Conservation (phyloP, 179 eudicot genomes). For the Dionaea muscipula region DNA sequence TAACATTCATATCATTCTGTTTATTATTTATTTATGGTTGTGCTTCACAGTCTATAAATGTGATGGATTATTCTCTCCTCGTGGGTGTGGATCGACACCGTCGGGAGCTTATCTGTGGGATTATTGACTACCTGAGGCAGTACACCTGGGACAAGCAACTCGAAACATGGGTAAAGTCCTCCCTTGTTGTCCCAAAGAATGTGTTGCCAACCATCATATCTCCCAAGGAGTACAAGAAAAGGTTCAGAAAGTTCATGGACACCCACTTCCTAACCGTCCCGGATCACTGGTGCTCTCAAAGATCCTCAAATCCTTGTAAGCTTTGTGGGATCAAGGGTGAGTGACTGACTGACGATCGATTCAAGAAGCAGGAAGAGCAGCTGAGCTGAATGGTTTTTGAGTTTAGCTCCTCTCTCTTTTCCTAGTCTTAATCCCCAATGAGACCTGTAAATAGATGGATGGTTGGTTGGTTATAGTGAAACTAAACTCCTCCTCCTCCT, state of each 20-base stretch:
- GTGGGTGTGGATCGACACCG: conserved; percentile 70
- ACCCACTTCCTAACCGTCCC: conserved; percentile 73
- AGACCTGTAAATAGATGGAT: conserved; percentile 23
- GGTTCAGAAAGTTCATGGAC: conserved; percentile 81
- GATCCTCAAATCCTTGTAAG: conserved; percentile 57
- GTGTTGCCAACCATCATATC: conserved; percentile 70
- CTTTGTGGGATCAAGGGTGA: conserved; percentile 37
- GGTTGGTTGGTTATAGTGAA: conserved; percentile 8
- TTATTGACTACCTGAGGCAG: conserved; percentile 76
- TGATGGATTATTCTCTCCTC: conserved; percentile 92
- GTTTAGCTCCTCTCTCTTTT: conserved; percentile 2
- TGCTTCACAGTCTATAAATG: conserved; percentile 71
- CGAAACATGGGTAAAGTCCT: conserved; percentile 81
- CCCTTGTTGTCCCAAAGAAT: conserved; percentile 71
- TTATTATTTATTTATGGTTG: too few species aligned
- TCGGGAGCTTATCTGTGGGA: conserved; percentile 75
- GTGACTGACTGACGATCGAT: conserved; percentile 15
- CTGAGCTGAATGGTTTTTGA: conserved; percentile 16
- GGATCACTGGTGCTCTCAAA: conserved; percentile 75
- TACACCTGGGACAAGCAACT: conserved; percentile 95
- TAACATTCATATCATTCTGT: not conserved
- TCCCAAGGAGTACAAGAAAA: conserved; percentile 65
- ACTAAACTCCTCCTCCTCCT: too few species aligned
- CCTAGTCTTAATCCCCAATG: not conserved
- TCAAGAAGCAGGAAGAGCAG: conserved; percentile 24